Conservation (phyloP, 306 rosid species). For the Betula pendula region DNA sequence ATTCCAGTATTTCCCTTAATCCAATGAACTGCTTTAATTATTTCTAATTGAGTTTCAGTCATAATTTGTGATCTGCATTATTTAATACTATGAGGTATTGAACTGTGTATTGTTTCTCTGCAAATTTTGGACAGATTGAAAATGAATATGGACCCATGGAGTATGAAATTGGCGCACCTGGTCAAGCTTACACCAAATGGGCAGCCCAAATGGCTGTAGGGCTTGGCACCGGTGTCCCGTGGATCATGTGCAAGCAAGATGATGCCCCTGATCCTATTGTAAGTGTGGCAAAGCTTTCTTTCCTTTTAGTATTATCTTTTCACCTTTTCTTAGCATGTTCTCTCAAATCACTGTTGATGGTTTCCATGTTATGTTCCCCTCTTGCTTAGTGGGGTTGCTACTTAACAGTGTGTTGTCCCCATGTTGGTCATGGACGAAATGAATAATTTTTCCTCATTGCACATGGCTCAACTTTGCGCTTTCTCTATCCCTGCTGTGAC, state of each 20-base stretch:
- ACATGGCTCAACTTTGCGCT: constrained; percentile 34
- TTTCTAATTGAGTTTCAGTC: neutral
- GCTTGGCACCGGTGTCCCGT: constrained; percentile 93
- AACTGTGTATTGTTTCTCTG: constrained; percentile 26
- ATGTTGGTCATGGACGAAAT: constrained; percentile 28
- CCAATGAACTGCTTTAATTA: neutral
- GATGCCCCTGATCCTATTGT: constrained; percentile 99
- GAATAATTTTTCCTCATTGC: constrained; percentile 33
- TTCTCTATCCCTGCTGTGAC: constrained; percentile 23
- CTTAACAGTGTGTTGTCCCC: constrained; percentile 28
- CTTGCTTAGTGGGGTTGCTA: constrained; percentile 39
- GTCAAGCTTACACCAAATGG: constrained; percentile 79
- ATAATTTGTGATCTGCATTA: neutral
- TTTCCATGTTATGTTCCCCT: constrained; percentile 17
- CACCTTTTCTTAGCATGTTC: constrained; percentile 24
- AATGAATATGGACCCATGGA: constrained; percentile 97
- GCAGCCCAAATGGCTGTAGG: constrained; percentile 94
- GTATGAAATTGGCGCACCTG: constrained; percentile 82
- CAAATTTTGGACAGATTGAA: constrained; percentile 69
- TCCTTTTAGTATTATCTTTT: constrained; percentile 16
- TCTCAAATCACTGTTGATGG: constrained; percentile 1
- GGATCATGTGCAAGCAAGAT: constrained; percentile 99
- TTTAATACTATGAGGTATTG: constrained; percentile 16
- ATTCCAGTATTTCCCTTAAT: constrained; percentile 20
- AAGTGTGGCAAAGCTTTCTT: constrained; percentile 36